Evolutionary conservation across 2,329 filamentous ascomycete species (phyloP).

Genomic region (Fusarium ambrosium): DNA sequence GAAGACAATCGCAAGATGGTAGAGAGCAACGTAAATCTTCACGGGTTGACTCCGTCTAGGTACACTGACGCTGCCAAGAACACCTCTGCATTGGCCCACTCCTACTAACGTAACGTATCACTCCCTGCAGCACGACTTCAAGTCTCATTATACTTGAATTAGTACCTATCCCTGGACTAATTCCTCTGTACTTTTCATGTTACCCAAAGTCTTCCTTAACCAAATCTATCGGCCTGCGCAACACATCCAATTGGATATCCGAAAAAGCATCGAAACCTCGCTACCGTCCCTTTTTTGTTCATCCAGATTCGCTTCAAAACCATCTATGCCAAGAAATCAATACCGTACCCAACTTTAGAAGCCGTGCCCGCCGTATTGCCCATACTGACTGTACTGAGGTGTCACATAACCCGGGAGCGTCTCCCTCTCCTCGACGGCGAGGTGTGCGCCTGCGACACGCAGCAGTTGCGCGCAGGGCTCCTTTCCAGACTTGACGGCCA

Average conservation of each 20-base stretch:
- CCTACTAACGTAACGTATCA: not conserved
- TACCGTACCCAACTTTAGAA: slow-evolving; percentile 6
- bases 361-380: slow-evolving; percentile 18
- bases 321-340: not conserved
- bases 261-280: slow-evolving; percentile 13
- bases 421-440: slow-evolving; percentile 61
- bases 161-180: not conserved
- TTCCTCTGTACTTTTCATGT: not conserved
- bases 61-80: not conserved
- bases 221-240: not conserved
- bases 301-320: slow-evolving; percentile 15
- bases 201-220: not conserved
- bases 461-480: slow-evolving; percentile 67
- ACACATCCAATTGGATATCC: not conserved
- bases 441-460: slow-evolving; percentile 69
- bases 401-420: slow-evolving; percentile 43
- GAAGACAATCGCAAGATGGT: no score
- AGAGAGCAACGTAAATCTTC: no score
- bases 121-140: not conserved
- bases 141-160: not conserved
- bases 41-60: not conserved
- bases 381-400: slow-evolving; percentile 34
- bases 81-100: not conserved
- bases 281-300: slow-evolving; percentile 8
- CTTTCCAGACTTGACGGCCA: slow-evolving; percentile 71